Evolutionary conservation across 306 rosid genomes (phyloP).

Genomic region (Rubus idaeus): DNA sequence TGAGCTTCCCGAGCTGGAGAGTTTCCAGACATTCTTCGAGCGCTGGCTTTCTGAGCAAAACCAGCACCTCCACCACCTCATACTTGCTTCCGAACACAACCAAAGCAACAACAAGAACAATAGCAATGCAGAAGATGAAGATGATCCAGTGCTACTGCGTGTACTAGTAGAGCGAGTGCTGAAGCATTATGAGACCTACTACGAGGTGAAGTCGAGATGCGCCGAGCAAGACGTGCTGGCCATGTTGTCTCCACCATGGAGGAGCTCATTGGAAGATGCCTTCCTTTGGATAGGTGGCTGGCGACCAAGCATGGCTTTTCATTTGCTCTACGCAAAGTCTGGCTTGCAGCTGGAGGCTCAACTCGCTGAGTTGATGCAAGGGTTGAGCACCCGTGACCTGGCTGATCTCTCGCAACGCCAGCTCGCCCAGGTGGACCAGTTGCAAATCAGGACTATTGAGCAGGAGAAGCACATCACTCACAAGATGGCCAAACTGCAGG

Average conservation of each 20-base stretch:
- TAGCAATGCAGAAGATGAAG: too few relatives aligned
- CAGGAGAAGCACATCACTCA: constrained; percentile 54
- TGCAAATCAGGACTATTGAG: constrained; percentile 40
- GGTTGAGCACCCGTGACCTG: constrained; percentile 37
- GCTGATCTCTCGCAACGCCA: constrained; percentile 45
- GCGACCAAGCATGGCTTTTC: constrained; percentile 70
- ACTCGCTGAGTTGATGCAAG: constrained; percentile 28
- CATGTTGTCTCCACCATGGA: constrained; percentile 54
- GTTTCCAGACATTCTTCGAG: too few relatives aligned
- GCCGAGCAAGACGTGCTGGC: constrained; percentile 35
- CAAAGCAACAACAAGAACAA: too few relatives aligned
- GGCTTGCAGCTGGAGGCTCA: constrained; percentile 51
- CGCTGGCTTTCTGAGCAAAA: too few relatives aligned
- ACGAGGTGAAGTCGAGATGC: constrained; percentile 37
- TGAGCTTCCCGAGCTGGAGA: too few relatives aligned
- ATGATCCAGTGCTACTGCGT: too few relatives aligned
- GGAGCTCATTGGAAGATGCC: constrained; percentile 51
- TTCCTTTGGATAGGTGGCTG: constrained; percentile 79
- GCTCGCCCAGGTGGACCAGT: constrained; percentile 33
- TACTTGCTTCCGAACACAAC: too few relatives aligned
- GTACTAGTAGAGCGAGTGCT: too few relatives aligned
- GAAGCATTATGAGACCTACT: constrained; percentile 37
- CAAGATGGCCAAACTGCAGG: constrained; percentile 54
- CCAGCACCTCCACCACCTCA: too few relatives aligned
- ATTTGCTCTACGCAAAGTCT: constrained; percentile 54